Evolutionary conservation across 163 green algal species (phyloP), one percentile per base, ranked within the genome.

Genomic region (Prototheca wickerhamii): DNA sequence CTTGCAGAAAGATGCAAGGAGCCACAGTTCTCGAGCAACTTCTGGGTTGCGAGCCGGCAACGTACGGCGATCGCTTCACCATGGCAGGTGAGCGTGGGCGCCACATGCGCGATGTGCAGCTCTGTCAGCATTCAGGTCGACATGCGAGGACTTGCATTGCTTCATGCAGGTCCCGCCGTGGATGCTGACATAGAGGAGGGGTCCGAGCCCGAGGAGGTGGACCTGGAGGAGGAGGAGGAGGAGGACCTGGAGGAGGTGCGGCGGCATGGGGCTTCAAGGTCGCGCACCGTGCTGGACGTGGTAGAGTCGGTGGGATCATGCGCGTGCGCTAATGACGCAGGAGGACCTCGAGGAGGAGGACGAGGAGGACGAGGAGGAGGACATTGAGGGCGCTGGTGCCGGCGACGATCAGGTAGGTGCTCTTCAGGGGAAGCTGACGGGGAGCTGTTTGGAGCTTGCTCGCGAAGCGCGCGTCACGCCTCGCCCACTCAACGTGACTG

Each of bases 261-360:
- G 4, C 29, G 1, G 34, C 43, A 29, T 37, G 50, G 4, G 17
- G 3, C n/a, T 53, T 35, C 4, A 34, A 2, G 4, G 42, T 2
- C 12, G 10, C 2, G 31, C 7, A 10, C 17, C 30, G 52, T 35
- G 29, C 30, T 59, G 23, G 23, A 54, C 23, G 44, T n/a, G 23
- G 23, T n/a, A 54, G 23, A 54, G 23, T 54, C 44, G 23, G 23
- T 54, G 23, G 23, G 23, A 20, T 46, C 10, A 35, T 15, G 4
- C 0, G 7, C 37, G 25, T 28, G 18, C 52, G 12, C 52, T 10
- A 15, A 10, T 10, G 12, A 34, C 15, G 52, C 30, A 42, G n/a
- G 44, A 56, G 33, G 51, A 62, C 29, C 26, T 69, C 26, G 71
- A 78, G 35, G 71, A 78, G 26, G 68, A 71, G 28, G 71, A 71